Evolutionary conservation across 2,329 filamentous ascomycete genomes (phyloP).

Genomic region (Arthrocladium fulminans): DNA sequence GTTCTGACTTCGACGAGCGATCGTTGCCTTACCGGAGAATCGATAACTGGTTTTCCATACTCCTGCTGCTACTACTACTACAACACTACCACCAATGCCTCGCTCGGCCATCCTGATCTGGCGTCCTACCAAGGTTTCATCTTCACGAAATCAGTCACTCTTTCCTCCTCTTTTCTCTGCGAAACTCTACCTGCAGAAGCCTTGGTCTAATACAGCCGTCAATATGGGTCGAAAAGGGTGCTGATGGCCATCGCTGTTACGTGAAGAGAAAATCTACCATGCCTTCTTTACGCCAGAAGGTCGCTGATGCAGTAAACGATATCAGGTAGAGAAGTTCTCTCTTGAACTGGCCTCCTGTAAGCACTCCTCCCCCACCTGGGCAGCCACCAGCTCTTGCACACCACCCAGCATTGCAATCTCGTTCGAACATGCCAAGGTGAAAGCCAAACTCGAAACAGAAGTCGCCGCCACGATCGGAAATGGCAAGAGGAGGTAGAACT

Average conservation of each 20-base stretch:
- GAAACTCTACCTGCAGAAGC: constrained; percentile 3
- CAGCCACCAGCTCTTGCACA: constrained; percentile 14
- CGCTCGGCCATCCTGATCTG: not conserved
- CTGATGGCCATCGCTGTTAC: constrained; percentile 17
- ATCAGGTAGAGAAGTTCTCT: constrained; percentile 3
- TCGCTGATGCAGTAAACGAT: constrained; percentile 8
- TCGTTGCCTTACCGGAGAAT: not conserved
- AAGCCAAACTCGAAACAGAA: constrained; percentile 6
- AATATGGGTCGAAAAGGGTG: constrained; percentile 19
- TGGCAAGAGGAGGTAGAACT: constrained; percentile 1
- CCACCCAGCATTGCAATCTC: constrained; percentile 4
- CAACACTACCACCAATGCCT: not conserved
- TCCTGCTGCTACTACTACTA: not conserved
- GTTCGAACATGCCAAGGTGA: not conserved
- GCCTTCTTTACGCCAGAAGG: constrained; percentile 4
- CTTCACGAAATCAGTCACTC: constrained; percentile 15
- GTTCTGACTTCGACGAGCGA: too few species aligned
- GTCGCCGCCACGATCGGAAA: constrained; percentile 4
- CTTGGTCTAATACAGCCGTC: constrained; percentile 9
- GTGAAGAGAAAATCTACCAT: constrained; percentile 13
- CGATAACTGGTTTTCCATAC: not conserved
- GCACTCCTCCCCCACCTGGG: constrained; percentile 13
- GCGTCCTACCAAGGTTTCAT: constrained; percentile 2
- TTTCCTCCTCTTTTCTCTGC: constrained; percentile 1
- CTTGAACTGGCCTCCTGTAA: constrained; percentile 5